These are phyloP conservation scores for Kuraishia piskuri DNA, from an alignment of 805 yeast genomes.

Conservation along the genomic window DNA sequence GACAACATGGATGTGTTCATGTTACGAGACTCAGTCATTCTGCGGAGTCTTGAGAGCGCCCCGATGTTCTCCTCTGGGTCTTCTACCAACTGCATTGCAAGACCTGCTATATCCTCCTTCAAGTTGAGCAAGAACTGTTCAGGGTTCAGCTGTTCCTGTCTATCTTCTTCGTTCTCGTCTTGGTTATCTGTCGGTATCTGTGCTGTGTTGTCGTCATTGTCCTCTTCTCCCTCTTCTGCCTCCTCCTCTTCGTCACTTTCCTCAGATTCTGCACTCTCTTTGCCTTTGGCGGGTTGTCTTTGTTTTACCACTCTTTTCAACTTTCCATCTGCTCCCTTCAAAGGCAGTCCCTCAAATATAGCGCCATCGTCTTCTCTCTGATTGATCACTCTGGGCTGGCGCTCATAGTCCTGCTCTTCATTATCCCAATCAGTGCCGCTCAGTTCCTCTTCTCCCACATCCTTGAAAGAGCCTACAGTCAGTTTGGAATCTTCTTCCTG, in stretches of 20 bases:
- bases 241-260: conserved; percentile 8
- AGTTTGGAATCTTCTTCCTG: conserved; percentile 34
- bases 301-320: conserved; percentile 56
- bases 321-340: conserved; percentile 62
- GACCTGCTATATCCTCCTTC: conserved; percentile 77
- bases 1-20: conserved; percentile 63
- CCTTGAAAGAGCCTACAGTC: conserved; percentile 25
- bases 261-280: conserved; percentile 9
- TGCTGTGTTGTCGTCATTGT: conserved; percentile 4
- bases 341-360: conserved; percentile 66
- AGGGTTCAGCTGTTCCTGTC: conserved; percentile 38
- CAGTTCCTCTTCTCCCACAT: conserved; percentile 6
- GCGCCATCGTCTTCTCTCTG: conserved; percentile 30
- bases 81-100: conserved; percentile 71
- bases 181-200: conserved; percentile 7
- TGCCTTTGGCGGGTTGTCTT: conserved; percentile 3
- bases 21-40: conserved; percentile 62
- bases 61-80: conserved; percentile 82
- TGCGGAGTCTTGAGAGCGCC: conserved; percentile 55
- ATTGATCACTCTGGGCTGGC: conserved; percentile 50
- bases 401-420: conserved; percentile 74
- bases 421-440: conserved; percentile 46
- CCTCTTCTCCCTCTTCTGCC: conserved; percentile 11
- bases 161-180: conserved; percentile 22
- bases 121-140: conserved; percentile 47